A percentile compares a stretch with the other conserved stretches of the same genome.
These are phyloP conservation scores for Amoebophrya sp. DNA, from an alignment of 169 alveolate species.

Conservation along the genomic window DNA sequence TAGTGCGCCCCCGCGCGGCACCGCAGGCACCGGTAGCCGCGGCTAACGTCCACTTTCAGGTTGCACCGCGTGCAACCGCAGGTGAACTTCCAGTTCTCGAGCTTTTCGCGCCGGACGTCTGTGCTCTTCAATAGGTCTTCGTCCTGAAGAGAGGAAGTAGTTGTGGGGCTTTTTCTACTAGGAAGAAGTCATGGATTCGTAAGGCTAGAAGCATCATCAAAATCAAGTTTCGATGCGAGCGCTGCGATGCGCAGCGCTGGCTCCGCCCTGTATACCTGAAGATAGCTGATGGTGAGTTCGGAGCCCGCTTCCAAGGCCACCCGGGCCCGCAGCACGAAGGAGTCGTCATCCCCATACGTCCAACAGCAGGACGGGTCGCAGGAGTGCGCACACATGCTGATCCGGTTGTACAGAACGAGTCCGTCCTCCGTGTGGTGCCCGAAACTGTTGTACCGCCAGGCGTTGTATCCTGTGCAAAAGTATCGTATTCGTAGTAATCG, in stretches of 20 bases:
- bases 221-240: too few relatives aligned
- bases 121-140: conserved; percentile 52
- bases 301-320: conserved; percentile 48
- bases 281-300: conserved; percentile 51
- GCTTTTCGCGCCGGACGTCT: conserved; percentile 31
- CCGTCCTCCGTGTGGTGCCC: conserved; percentile 35
- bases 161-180: too few relatives aligned
- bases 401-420: conserved; percentile 22
- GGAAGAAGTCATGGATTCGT: too few relatives aligned
- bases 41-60: neutral
- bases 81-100: neutral
- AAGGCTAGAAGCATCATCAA: too few relatives aligned
- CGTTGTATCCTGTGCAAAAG: too few relatives aligned
- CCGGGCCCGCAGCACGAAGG: conserved; percentile 53
- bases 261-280: conserved; percentile 36
- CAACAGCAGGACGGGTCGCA: conserved; percentile 52
- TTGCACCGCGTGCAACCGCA: neutral
- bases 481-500: too few relatives aligned
- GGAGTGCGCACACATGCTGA: conserved; percentile 16
- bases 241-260: too few relatives aligned
- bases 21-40: neutral
- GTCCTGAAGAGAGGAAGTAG: conserved; percentile 20
- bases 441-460: conserved; percentile 27
- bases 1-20: neutral
- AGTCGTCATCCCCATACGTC: conserved; percentile 52